Evolutionary conservation across 2,329 filamentous ascomycete species (phyloP), one percentile per base, ranked within the genome.

Genomic region (Epichloe elymi): DNA sequence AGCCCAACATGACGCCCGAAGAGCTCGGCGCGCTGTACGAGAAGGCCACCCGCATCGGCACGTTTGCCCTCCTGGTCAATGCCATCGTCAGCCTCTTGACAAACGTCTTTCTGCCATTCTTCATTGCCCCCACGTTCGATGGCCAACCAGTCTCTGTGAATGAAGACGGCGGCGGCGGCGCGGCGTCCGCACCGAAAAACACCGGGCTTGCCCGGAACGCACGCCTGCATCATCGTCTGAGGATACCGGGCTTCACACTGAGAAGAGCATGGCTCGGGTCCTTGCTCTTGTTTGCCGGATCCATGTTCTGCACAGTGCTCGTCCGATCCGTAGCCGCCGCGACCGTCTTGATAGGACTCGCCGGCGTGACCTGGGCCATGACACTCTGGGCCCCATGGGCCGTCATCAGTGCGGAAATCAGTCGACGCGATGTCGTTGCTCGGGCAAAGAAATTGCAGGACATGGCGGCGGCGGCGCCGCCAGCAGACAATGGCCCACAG

Each of bases 311-410:
- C 61, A 94, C 91, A 0, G 81, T 95, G 51, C 75, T 95, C 53
- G 86, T 95, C 39, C 76, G 74, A 40, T 81, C 79, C 2, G 82
- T 88, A 7, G 72, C 78, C 51, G 79, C 76, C 10, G 91, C 87
- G 1, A 95, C 86, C 0, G 74, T 80, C 1, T 76, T 95, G 36
- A 84, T 95, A 51, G 87, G 83, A 1, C 70, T 93, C 23, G 82
- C 95, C 46, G 91, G 91, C 36, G 82, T 97, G 53, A 89, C 88
- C 1, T 97, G 91, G 91, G 89, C 90, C 20, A 72, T 96, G 60
- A 89, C 89, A 2, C 79, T 94, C 26, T 97, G 91, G 91, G 91
- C 90, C 0, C 91, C 91, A 0, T 97, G 91, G 71, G 90, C 91
- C 39, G 86, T 97, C 59, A 96, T 97, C 63, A 89, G 88, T 44